A percentile compares a stretch with the other conserved stretches of the same genome.
phyloP scores from a whole-genome alignment of 768 basidiomycete species.

The Basidioascus undulatus region DNA sequence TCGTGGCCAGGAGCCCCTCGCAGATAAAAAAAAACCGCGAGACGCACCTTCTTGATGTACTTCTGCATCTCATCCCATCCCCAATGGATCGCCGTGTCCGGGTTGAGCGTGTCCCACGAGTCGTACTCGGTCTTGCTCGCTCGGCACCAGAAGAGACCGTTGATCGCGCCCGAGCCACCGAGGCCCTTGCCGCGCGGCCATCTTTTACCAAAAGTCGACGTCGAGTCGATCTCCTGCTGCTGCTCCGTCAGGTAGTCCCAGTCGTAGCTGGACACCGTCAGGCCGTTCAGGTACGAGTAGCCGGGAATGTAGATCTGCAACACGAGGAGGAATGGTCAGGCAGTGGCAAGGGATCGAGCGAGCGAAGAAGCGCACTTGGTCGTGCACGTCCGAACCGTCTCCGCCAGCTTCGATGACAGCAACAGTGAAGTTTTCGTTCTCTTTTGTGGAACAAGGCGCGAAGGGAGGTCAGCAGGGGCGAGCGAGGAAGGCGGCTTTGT shows the following conservation, averaged over 20 bases:
- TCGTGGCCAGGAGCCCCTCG: not conserved
- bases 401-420: constrained; percentile 17
- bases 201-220: too few relatives aligned
- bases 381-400: constrained; percentile 6
- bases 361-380: constrained; percentile 1
- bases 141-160: constrained; percentile 12
- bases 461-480: too few relatives aligned
- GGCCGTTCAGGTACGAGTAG: not conserved
- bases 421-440: too few relatives aligned
- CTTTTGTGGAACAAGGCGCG: too few relatives aligned
- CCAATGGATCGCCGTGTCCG: constrained; percentile 1
- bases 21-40: too few relatives aligned
- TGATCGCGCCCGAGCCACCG: constrained; percentile 14
- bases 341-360: not conserved
- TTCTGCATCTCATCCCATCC: constrained; percentile 13
- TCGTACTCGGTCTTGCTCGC: constrained; percentile 11
- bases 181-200: constrained; percentile 15
- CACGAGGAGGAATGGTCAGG: not conserved
- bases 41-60: constrained; percentile 8
- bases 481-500: too few relatives aligned
- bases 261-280: constrained; percentile 8
- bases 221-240: constrained; percentile 7
- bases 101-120: constrained; percentile 11
- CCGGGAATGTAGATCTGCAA: not conserved
- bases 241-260: constrained; percentile 12